Evolutionary conservation across 768 basidiomycete species (phyloP).

Genomic region (Phaeotremella fagi): DNA sequence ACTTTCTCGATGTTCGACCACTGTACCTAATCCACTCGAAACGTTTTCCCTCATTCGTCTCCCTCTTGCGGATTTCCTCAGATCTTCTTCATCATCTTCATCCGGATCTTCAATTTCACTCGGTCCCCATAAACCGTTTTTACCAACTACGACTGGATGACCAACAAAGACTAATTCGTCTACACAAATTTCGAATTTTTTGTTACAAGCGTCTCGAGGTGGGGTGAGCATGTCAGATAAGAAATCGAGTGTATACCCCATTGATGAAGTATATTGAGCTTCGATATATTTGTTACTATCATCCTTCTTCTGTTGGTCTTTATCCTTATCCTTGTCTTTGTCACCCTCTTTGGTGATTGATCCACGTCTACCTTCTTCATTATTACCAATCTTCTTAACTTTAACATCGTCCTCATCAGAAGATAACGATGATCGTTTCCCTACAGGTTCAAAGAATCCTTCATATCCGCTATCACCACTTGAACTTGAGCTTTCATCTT

Average conservation of each 20-base stretch:
- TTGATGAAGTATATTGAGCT: slow-evolving; percentile 51
- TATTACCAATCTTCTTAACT: slow-evolving; percentile 2
- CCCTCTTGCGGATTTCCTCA: slow-evolving; percentile 11
- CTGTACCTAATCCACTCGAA: slow-evolving; percentile 14
- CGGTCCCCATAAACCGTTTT: slow-evolving; percentile 67
- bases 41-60: slow-evolving; percentile 13
- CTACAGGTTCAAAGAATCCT: neutral
- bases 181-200: slow-evolving; percentile 86
- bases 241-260: slow-evolving; percentile 76
- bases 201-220: slow-evolving; percentile 72
- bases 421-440: neutral
- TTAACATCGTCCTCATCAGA: neutral
- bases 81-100: slow-evolving; percentile 17
- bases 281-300: slow-evolving; percentile 19
- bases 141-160: slow-evolving; percentile 80
- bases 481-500: slow-evolving; percentile 3
- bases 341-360: neutral
- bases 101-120: slow-evolving; percentile 39
- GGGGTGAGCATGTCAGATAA: slow-evolving; percentile 78
- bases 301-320: neutral
- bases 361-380: neutral
- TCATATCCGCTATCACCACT: slow-evolving; percentile 19
- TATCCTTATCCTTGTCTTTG: neutral
- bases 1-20: slow-evolving; percentile 18
- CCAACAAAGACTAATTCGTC: slow-evolving; percentile 91